Evolutionary conservation across 805 yeast species (phyloP), one percentile per base, ranked within the genome.

Genomic region (Barnettozyma californica): DNA sequence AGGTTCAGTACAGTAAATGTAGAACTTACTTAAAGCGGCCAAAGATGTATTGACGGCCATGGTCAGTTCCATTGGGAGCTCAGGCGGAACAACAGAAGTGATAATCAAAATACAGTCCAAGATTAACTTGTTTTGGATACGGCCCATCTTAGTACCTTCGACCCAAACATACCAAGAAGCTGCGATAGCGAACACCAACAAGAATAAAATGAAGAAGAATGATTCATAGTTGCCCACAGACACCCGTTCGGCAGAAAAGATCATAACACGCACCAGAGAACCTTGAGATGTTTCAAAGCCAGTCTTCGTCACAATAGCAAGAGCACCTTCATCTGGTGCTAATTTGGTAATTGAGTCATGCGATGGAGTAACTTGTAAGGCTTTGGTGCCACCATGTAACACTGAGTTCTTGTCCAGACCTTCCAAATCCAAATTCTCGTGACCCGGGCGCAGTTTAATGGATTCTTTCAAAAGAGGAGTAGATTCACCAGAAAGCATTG

Each of bases 261-360:
- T 88, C 99, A 92, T 94, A 59, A 92, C 94, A 70, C 99, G 85
- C 47, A 94, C 99, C 50, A 94, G 78, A 47, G 96, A 87, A 61
- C 99, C 99, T 72, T 94, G 99, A 37, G 96, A 84, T 37, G 99
- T 94, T 70, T 94, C 99, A 63, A 94, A 94, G n/a, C 99, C 99
- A 41, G 97, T 92, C 66, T 88, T 90, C 38, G 87, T 73, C 44
- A 91, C 97, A 48, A 86, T 68, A 7, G 98, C 98, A 43, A 91
- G 67, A 27, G 96, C 96, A 66, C 99, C 99, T 35, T 76, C 69
- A 66, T 94, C 97, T 40, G 99, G 98, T 31, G 76, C 59, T 13
- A 84, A 80, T 41, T 84, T 64, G 43, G 67, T 53, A 19, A 65
- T 57, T 4, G 77, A 60, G 20, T 71, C 67, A 53, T 76, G 78